Conservation (phyloP, 2,329 filamentous ascomycete genomes). For the Lojkania enalia region DNA sequence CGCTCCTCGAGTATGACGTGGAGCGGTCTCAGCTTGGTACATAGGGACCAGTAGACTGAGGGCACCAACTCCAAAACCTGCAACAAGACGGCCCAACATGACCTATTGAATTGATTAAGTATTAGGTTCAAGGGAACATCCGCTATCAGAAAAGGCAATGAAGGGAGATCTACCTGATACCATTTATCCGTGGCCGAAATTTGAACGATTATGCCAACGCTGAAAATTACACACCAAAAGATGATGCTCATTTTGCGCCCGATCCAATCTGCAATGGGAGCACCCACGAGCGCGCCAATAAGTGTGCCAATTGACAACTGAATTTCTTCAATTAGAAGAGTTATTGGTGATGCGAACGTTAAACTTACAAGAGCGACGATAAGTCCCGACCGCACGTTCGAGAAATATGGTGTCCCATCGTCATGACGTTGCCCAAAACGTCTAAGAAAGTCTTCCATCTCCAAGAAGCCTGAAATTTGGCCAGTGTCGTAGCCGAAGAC, state of each 20-base stretch:
- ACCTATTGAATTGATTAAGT: conserved; percentile 41
- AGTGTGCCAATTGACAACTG: conserved; percentile 71
- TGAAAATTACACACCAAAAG: conserved; percentile 61
- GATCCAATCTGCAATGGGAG: conserved; percentile 63
- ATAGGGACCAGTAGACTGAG: conserved; percentile 60
- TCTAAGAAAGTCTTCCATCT: conserved; percentile 33
- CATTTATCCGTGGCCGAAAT: conserved; percentile 60
- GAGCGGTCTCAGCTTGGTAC: conserved; percentile 69
- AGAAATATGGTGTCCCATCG: conserved; percentile 29
- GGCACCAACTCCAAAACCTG: conserved; percentile 65
- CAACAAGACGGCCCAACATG: conserved; percentile 63
- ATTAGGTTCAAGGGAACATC: too few relatives aligned
- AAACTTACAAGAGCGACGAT: conserved; percentile 30
- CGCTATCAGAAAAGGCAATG: too few relatives aligned
- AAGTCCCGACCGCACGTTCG: conserved; percentile 31
- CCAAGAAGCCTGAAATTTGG: conserved; percentile 37
- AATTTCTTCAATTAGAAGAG: neutral
- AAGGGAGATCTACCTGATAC: conserved; percentile 51
- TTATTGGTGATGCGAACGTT: neutral
- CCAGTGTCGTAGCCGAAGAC: conserved; percentile 37
- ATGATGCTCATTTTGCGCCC: conserved; percentile 65
- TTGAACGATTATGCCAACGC: conserved; percentile 66
- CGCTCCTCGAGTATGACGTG: conserved; percentile 64
- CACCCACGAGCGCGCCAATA: conserved; percentile 64
- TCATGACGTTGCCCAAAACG: conserved; percentile 23